phyloP scores from a whole-genome alignment of 2,329 filamentous ascomycete species.

The Penicillium sp. region DNA sequence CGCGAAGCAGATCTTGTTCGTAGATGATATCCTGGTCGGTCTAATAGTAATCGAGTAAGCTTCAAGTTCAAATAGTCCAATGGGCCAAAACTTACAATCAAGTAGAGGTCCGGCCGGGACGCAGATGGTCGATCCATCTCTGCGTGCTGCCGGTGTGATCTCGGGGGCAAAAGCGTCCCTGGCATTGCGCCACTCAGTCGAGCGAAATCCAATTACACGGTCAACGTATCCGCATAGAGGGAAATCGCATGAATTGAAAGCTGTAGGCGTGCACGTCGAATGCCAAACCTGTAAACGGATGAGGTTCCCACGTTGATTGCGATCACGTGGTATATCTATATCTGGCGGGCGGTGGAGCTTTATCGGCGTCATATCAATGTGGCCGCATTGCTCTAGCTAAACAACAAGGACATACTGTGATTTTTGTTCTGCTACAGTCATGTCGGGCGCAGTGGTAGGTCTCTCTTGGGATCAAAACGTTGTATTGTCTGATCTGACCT shows the following conservation, averaged over 20 bases:
- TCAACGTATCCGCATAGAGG: constrained; percentile 29
- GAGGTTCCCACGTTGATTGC: constrained; percentile 24
- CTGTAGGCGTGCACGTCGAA: constrained; percentile 29
- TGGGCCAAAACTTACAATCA: constrained; percentile 42
- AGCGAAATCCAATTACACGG: constrained; percentile 37
- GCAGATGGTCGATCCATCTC: constrained; percentile 44
- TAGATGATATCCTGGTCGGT: constrained; percentile 89
- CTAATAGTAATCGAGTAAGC: constrained; percentile 49
- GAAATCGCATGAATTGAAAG: constrained; percentile 29
- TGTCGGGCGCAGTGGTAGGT: constrained; percentile 42
- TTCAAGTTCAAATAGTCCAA: constrained; percentile 20
- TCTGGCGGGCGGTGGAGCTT: constrained; percentile 27
- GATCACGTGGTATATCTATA: constrained; percentile 27
- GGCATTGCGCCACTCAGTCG: constrained; percentile 49
- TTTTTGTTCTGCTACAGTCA: constrained; percentile 35
- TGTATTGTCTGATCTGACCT: constrained; percentile 20
- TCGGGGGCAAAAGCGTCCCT: constrained; percentile 50
- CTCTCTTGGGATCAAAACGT: constrained; percentile 11
- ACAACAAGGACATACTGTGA: constrained; percentile 27
- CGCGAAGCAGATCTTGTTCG: constrained; percentile 90
- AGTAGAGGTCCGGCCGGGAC: constrained; percentile 45
- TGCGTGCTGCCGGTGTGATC: constrained; percentile 45
- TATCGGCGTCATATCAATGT: constrained; percentile 35
- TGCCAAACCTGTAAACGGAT: constrained; percentile 19
- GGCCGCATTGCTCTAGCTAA: constrained; percentile 19